phyloP scores from a whole-genome alignment of 1,284 basidiomycete genomes.

The Trametes hirsuta region DNA sequence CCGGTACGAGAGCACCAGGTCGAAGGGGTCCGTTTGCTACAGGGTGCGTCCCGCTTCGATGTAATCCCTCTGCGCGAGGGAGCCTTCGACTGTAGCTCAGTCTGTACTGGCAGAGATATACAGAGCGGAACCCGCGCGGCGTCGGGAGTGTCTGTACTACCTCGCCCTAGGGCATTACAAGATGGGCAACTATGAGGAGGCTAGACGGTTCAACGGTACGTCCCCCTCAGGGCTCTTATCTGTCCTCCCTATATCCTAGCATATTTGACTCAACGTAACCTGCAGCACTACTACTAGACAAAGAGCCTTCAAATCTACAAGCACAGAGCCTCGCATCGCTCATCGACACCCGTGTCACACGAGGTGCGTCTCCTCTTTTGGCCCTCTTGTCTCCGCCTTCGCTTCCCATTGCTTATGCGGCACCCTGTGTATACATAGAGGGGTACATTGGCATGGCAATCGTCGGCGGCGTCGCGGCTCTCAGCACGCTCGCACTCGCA shows the following conservation, averaged over 20 bases:
- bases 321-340: constrained; percentile 84
- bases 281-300: constrained; percentile 84
- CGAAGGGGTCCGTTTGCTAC: constrained; percentile 88
- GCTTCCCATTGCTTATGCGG: not conserved
- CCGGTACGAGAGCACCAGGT: constrained; percentile 82
- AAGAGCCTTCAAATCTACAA: constrained; percentile 95
- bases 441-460: constrained; percentile 95
- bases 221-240: constrained; percentile 1
- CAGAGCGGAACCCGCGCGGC: constrained; percentile 82
- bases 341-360: constrained; percentile 87
- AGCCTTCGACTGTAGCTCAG: not conserved
- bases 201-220: constrained; percentile 91
- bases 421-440: constrained; percentile 49
- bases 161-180: constrained; percentile 97
- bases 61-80: constrained; percentile 1
- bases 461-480: constrained; percentile 86
- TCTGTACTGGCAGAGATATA: constrained; percentile 76
- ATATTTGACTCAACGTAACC: not conserved
- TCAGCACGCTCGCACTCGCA: constrained; percentile 84
- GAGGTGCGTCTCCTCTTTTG: constrained; percentile 58
- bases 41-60: constrained; percentile 60
- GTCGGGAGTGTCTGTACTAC: constrained; percentile 97
- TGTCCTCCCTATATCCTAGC: not conserved
- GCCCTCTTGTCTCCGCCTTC: not conserved
- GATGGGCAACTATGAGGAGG: constrained; percentile 94